Conservation (phyloP, 148 eudicot species). For the Rhododendron mucronatum region DNA sequence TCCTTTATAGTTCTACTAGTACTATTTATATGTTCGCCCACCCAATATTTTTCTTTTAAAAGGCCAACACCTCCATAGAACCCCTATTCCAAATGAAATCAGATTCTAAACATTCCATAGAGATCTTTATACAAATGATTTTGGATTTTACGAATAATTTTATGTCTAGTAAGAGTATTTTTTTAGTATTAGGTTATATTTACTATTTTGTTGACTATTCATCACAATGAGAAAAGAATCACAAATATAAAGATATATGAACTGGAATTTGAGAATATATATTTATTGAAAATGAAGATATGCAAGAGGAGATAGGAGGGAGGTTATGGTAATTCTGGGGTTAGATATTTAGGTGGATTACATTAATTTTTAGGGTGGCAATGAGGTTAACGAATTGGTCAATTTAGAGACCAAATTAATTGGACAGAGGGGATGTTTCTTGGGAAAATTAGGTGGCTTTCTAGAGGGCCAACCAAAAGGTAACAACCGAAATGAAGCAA, state of each 20-base stretch:
- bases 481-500: neutral
- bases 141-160: neutral
- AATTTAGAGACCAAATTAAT: slow-evolving; percentile 8
- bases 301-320: neutral
- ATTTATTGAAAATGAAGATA: neutral
- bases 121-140: no score
- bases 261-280: neutral
- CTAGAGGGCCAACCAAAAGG: slow-evolving; percentile 6
- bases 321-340: neutral
- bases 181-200: neutral
- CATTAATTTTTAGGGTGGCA: neutral
- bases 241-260: neutral
- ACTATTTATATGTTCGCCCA: no score
- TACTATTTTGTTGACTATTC: neutral
- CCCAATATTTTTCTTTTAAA: no score
- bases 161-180: neutral
- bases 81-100: no score
- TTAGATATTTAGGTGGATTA: neutral
- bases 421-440: neutral
- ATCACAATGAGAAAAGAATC: neutral
- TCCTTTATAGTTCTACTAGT: no score
- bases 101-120: no score
- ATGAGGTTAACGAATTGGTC: neutral
- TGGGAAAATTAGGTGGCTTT: slow-evolving; percentile 7
- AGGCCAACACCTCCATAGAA: no score